phyloP scores from a whole-genome alignment of 192 early-diverging fungal species.

The Coemansia aciculifera region DNA sequence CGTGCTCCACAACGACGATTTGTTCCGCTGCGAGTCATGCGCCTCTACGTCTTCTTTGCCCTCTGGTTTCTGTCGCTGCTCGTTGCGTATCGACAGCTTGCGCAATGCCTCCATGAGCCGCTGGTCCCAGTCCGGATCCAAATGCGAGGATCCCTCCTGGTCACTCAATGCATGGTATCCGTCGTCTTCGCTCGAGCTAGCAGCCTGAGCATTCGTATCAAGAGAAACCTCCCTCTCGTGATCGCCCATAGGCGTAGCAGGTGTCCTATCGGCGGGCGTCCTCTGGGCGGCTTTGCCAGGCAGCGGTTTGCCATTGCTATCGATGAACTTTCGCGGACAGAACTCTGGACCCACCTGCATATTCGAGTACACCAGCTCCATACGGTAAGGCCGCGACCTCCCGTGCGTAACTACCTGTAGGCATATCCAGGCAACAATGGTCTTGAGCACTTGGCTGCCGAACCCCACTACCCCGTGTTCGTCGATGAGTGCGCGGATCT shows the following conservation, averaged over 20 bases:
- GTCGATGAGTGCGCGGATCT: slow-evolving; percentile 58
- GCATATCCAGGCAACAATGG: slow-evolving; percentile 81
- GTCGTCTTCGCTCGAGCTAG: slow-evolving; percentile 5
- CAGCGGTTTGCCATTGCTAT: slow-evolving; percentile 37
- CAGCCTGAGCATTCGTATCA: neutral
- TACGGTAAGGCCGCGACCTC: slow-evolving; percentile 48
- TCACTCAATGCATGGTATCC: slow-evolving; percentile 37
- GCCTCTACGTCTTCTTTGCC: neutral
- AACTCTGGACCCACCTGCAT: slow-evolving; percentile 17
- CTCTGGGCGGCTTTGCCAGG: neutral
- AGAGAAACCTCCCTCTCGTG: neutral
- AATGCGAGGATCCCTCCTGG: slow-evolving; percentile 36
- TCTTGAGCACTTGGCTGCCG: slow-evolving; percentile 74
- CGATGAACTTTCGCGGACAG: slow-evolving; percentile 44
- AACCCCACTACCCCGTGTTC: slow-evolving; percentile 68
- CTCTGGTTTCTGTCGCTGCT: neutral
- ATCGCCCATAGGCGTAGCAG: slow-evolving; percentile 1
- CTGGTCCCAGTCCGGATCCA: slow-evolving; percentile 41
- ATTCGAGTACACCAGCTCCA: slow-evolving; percentile 52
- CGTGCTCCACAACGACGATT: slow-evolving; percentile 29
- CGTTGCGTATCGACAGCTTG: slow-evolving; percentile 17
- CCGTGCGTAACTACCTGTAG: slow-evolving; percentile 79
- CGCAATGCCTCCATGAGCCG: slow-evolving; percentile 40
- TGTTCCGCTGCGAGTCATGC: neutral
- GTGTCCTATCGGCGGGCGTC: neutral